Conservation (phyloP, 208 protist species). For the Leishmania lainsoni region DNA sequence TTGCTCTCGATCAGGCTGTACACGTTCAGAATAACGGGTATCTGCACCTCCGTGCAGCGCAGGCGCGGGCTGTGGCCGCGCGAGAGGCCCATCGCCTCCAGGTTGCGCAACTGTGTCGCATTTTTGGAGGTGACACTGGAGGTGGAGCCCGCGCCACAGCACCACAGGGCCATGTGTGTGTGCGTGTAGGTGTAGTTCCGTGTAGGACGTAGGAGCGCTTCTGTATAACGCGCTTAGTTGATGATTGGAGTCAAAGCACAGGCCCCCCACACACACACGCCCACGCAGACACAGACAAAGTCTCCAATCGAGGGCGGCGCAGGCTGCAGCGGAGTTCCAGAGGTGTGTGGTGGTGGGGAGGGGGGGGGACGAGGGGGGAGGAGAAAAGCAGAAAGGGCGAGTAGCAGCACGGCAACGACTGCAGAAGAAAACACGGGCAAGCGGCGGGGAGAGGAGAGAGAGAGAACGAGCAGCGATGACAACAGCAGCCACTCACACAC, state of each 20-base stretch:
- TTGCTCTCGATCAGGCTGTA: constrained; percentile 81
- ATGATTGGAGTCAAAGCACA: background rate
- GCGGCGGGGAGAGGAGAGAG: background rate
- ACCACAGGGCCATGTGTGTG: constrained; percentile 48
- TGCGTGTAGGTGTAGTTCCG: background rate
- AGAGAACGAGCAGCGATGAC: background rate
- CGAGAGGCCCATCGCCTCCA: constrained; percentile 36
- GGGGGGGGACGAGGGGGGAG: background rate
- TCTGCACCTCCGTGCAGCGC: constrained; percentile 32
- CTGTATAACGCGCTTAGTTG: background rate
- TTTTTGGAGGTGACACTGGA: constrained; percentile 30
- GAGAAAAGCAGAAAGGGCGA: constrained; percentile 3
- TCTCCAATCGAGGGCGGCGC: background rate
- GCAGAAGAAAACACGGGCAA: background rate
- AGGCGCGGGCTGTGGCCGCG: constrained; percentile 49
- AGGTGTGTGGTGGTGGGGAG: too few species aligned
- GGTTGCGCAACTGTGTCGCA: constrained; percentile 18
- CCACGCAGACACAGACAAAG: too few species aligned
- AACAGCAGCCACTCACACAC: too few species aligned
- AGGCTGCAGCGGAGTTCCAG: too few species aligned
- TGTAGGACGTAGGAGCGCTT: background rate
- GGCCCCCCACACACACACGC: too few species aligned
- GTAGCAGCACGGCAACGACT: background rate
- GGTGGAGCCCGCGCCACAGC: constrained; percentile 42
- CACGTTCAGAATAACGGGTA: constrained; percentile 79